Base-by-base conservation (phyloP, 257 asterid species). In the Datura wrightii region DNA sequence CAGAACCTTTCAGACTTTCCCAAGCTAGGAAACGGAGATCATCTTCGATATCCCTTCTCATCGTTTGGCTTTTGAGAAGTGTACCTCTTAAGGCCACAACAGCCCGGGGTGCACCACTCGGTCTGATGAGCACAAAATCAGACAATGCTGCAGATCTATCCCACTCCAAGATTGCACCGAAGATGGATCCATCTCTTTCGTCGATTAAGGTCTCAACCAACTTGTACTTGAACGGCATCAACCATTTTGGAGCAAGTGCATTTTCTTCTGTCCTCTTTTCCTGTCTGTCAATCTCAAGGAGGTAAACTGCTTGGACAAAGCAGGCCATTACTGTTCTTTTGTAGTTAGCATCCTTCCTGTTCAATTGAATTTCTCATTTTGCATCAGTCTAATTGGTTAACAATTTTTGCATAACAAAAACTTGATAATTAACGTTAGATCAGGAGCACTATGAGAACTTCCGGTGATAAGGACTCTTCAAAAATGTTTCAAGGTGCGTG, bases 231-330 rank as follows among this genome's bases (percentile, higher is more conserved):
- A 92, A 94, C 0, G 95, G 97, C 16, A 70, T 92, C 94, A 95
- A 92, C 98, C 98, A 94, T 84, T 94, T 91, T 6, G 98, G 97
- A 76, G 98, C 98, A 4, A 94, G 95, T 37, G 93, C 93, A 3
- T 80, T 89, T 34, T 90, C 93, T 2, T 82, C 60, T 58, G 86
- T 85, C 87, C 95, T 72, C 86, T 88, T 90, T 85, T 94, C 98
- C 87, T 94, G 98, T 39, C 95, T 84, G 89, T 94, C 98, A 14
- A 94, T 90, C 72, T 94, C 98, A 1, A 94, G 93, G 80, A 94
- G 86, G 91, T 94, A 94, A 8, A 92, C 93, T 42, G 95, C 95
- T 87, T 92, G 95, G 48, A 94, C 93, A n/a, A 94, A 94, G 90
- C 98, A 94, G 10, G 97, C 90, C 18, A 91, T 90, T 13, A 94